These are phyloP conservation scores for Sisymbrium altissimum DNA, from an alignment of 345 rosid species.

Conservation along the genomic window DNA sequence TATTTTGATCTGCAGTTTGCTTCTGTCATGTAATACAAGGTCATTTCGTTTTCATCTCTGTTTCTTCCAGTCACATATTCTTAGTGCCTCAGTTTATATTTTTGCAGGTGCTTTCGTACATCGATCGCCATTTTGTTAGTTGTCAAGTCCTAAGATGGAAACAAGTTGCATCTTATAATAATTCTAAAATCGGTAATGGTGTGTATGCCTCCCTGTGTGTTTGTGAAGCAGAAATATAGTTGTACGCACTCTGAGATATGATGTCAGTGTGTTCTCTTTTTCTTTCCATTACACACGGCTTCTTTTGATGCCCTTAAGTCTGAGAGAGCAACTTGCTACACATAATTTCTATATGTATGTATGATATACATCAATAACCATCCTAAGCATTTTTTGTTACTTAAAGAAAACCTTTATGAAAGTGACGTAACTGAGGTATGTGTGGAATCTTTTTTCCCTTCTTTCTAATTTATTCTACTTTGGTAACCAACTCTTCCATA, in stretches of 20 bases:
- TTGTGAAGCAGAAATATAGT: slow-evolving; percentile 21
- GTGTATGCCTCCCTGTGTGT: slow-evolving; percentile 9
- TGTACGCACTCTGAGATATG: slow-evolving; percentile 11
- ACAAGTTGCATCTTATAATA: slow-evolving; percentile 13
- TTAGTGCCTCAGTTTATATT: neutral
- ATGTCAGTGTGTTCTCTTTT: slow-evolving; percentile 2
- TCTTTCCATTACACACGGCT: neutral
- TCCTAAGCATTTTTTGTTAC: slow-evolving; percentile 9
- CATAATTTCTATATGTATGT: slow-evolving; percentile 2
- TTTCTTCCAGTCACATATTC: neutral
- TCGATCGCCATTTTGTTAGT: slow-evolving; percentile 1
- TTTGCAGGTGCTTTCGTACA: slow-evolving; percentile 26
- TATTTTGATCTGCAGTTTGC: neutral
- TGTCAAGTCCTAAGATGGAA: slow-evolving; percentile 10
- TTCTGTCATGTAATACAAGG: slow-evolving; percentile 2
- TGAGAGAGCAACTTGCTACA: slow-evolving; percentile 16
- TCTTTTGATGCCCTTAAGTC: slow-evolving; percentile 2
- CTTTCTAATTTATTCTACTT: slow-evolving; percentile 6
- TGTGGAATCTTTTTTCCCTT: neutral
- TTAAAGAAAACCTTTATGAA: slow-evolving; percentile 2
- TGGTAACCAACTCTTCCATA: neutral
- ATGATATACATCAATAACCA: slow-evolving; percentile 4
- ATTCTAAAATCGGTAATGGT: neutral
- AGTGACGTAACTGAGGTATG: slow-evolving; percentile 25
- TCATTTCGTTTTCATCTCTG: neutral